Conservation (phyloP, 495 filamentous ascomycete genomes). For the Chaetomium cochliodes region DNA sequence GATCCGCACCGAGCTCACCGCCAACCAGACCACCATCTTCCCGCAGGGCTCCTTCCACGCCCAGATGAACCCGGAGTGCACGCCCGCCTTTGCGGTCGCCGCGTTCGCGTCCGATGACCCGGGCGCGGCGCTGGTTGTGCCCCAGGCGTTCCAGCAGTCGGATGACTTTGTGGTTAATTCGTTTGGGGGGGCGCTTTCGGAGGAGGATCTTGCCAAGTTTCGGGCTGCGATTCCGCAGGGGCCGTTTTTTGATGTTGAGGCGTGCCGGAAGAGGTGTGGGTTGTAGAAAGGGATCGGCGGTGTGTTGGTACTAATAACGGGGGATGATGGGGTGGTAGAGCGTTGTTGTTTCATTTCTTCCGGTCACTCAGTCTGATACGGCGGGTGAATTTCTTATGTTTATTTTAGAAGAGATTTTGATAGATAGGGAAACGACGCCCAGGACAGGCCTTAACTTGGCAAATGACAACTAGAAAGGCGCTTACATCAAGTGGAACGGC, state of each 20-base stretch:
- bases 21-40: constrained; percentile 13
- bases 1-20: constrained; percentile 1
- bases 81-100: background rate
- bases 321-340: no score
- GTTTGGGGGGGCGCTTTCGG: background rate
- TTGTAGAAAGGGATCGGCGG: background rate
- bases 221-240: background rate
- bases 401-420: no score
- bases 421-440: no score
- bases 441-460: no score
- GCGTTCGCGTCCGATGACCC: background rate
- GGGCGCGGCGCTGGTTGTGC: background rate
- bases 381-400: no score
- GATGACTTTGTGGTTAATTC: constrained; percentile 3
- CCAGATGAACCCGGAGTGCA: constrained; percentile 9
- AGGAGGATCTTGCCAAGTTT: background rate
- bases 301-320: no score
- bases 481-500: no score
- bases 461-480: no score
- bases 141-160: background rate
- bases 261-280: constrained; percentile 4
- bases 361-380: no score
- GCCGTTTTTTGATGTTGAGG: constrained; percentile 4
- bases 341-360: no score
- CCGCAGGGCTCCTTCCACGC: constrained; percentile 6